phyloP scores from a whole-genome alignment of 2,329 filamentous ascomycete genomes.

The Stromatinia cepivora region DNA sequence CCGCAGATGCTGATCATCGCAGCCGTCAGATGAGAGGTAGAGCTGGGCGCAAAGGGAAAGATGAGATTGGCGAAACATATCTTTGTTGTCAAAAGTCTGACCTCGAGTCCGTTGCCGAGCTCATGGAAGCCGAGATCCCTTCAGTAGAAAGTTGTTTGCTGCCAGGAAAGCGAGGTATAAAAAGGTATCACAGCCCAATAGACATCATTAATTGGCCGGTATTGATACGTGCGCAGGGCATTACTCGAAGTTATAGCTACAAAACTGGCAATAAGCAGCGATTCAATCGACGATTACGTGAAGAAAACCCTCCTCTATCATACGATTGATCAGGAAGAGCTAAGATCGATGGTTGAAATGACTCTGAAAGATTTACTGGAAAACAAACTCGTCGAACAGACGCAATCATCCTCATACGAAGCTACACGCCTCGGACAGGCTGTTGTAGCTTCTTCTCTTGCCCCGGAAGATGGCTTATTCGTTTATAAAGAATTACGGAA shows the following conservation, averaged over 20 bases:
- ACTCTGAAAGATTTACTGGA: conserved; percentile 59
- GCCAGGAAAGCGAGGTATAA: conserved; percentile 66
- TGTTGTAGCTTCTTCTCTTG: conserved; percentile 69
- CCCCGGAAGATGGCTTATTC: conserved; percentile 74
- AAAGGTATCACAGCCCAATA: conserved; percentile 50
- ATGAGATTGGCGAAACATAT: conserved; percentile 75
- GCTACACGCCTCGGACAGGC: conserved; percentile 68
- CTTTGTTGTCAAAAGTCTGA: conserved; percentile 70
- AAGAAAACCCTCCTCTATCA: conserved; percentile 65
- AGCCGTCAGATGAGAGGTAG: conserved; percentile 76
- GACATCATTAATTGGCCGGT: conserved; percentile 5
- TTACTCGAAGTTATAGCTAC: conserved; percentile 70
- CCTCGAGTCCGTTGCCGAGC: conserved; percentile 65
- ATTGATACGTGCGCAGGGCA: conserved; percentile 51
- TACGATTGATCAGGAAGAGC: conserved; percentile 51
- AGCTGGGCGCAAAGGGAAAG: conserved; percentile 76
- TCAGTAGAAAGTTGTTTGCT: conserved; percentile 67
- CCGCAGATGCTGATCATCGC: conserved; percentile 32
- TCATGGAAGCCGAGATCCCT: conserved; percentile 73
- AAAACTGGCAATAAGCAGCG: conserved; percentile 63
- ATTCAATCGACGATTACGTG: conserved; percentile 68
- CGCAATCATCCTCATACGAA: conserved; percentile 53
- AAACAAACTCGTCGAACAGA: conserved; percentile 55
- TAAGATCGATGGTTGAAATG: conserved; percentile 55
- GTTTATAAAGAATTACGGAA: conserved; percentile 67